Evolutionary conservation across 257 asterid genomes (phyloP).

Genomic region (Nicotiana sylvestris): DNA sequence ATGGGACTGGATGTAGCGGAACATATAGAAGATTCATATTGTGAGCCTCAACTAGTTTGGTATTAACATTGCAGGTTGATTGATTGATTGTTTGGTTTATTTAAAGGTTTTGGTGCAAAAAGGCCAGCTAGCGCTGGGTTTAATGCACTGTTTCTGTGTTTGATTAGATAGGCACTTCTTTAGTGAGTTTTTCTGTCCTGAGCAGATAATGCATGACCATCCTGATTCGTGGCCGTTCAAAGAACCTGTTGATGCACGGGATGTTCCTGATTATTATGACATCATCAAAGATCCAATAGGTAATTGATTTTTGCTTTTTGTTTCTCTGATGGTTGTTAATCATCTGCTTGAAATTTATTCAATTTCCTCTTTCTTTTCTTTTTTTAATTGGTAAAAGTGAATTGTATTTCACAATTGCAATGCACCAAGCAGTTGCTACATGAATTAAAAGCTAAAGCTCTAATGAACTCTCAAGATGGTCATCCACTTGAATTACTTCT

Average conservation of each 20-base stretch:
- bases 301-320: conserved; percentile 19
- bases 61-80: background rate
- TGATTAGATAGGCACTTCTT: background rate
- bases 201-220: conserved; percentile 87
- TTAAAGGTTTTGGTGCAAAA: background rate
- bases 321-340: background rate
- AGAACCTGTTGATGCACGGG: conserved; percentile 97
- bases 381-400: background rate
- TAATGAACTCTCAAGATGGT: background rate
- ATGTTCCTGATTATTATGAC: conserved; percentile 94
- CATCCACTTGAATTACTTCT: background rate
- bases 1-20: background rate
- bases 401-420: background rate
- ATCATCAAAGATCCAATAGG: conserved; percentile 97
- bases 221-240: conserved; percentile 99
- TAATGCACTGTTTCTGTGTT: background rate
- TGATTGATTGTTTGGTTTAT: background rate
- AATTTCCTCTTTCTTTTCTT: background rate
- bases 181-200: conserved; percentile 16
- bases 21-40: background rate
- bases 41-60: background rate
- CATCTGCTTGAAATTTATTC: background rate
- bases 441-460: background rate
- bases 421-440: background rate
- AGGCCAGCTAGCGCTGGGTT: background rate